Evolutionary conservation across 2,329 filamentous ascomycete genomes (phyloP).

Genomic region (Pleomassaria siparia): DNA sequence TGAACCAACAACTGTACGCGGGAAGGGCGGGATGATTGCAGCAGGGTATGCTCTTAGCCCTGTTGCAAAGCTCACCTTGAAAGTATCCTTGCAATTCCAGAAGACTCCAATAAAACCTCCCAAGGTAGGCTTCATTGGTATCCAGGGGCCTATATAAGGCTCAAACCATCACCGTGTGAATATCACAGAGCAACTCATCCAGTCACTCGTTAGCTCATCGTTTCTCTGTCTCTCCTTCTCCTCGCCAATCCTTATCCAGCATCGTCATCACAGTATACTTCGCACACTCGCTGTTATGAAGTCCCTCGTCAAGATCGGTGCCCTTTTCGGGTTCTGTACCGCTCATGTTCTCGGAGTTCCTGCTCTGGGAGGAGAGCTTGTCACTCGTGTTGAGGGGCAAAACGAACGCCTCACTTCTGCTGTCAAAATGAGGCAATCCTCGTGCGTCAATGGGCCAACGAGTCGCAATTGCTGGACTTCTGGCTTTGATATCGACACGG

Average conservation of each 20-base stretch:
- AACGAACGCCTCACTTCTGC: constrained; percentile 5
- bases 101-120: neutral
- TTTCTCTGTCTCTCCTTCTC: constrained; percentile 1
- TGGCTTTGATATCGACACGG: constrained; percentile 45
- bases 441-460: constrained; percentile 39
- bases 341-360: constrained; percentile 13
- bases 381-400: constrained; percentile 6
- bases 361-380: constrained; percentile 20
- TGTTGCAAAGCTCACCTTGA: neutral
- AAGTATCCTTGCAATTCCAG: neutral
- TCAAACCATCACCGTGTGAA: neutral
- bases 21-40: constrained; percentile 6
- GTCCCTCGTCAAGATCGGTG: constrained; percentile 18
- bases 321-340: constrained; percentile 21
- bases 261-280: neutral
- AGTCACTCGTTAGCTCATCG: constrained; percentile 5
- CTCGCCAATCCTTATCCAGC: constrained; percentile 3
- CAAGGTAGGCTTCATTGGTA: neutral
- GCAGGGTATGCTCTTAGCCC: constrained; percentile 4
- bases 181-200: constrained; percentile 8
- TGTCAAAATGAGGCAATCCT: constrained; percentile 21
- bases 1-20: neutral
- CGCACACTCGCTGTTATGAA: constrained; percentile 23
- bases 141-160: constrained; percentile 11
- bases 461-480: constrained; percentile 43